Percentiles rank a stretch among this genome's conserved stretches.
Conservation (phyloP, 306 rosid genomes). For the Astragalus glycyphyllos region DNA sequence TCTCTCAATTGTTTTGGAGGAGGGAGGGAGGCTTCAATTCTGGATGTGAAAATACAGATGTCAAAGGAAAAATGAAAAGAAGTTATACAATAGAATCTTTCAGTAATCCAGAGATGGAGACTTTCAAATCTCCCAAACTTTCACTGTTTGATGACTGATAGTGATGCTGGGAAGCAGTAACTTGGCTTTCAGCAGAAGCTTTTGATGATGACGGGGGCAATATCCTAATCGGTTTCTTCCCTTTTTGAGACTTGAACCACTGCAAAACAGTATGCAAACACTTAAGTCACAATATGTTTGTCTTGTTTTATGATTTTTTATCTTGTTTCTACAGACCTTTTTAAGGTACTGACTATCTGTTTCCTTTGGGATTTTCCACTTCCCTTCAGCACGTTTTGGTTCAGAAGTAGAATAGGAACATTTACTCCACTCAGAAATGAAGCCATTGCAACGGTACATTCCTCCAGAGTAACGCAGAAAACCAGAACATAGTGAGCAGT, state of each 20-base stretch:
- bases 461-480: conserved; percentile 81
- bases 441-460: conserved; percentile 83
- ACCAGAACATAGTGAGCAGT: conserved; percentile 81
- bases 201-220: conserved; percentile 61
- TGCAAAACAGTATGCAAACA: conserved; percentile 53
- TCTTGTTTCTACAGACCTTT: conserved; percentile 58
- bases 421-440: conserved; percentile 84
- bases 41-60: conserved; percentile 7
- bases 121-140: conserved; percentile 73
- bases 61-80: conserved; percentile 34
- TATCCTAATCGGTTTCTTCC: conserved; percentile 68
- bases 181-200: conserved; percentile 56
- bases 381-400: conserved; percentile 68
- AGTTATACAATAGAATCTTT: conserved; percentile 64
- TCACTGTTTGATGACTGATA: conserved; percentile 60
- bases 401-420: conserved; percentile 81
- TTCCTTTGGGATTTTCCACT: conserved; percentile 91
- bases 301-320: conserved; percentile 24
- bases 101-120: conserved; percentile 69
- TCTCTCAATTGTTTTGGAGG: conserved; percentile 21
- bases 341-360: conserved; percentile 70
- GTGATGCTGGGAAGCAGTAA: conserved; percentile 54
- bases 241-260: conserved; percentile 96
- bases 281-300: conserved; percentile 33
- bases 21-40: background rate